These are phyloP conservation scores for Globisporangium sylvaticum DNA, from an alignment of 352 stramenopile species.

Conservation along the genomic window DNA sequence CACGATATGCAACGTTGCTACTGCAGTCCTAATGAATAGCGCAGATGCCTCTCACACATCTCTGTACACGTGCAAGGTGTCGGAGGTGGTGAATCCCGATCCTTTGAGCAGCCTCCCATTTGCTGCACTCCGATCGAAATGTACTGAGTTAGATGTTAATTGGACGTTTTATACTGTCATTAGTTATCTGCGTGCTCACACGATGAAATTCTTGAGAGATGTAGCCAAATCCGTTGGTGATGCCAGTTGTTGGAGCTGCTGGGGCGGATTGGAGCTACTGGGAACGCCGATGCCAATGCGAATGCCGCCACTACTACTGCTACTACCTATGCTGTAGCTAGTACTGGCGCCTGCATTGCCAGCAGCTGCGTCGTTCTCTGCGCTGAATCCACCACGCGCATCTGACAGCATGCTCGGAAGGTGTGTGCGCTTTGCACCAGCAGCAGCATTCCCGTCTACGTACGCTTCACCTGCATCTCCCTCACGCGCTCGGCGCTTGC, in stretches of 20 bases:
- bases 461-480: not conserved
- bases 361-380: not conserved
- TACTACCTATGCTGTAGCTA: not conserved
- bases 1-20: not conserved
- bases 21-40: not conserved
- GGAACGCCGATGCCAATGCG: not conserved
- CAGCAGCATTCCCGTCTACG: not conserved
- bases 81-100: not conserved
- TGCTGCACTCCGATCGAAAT: not conserved
- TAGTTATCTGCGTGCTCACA: not conserved
- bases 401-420: not conserved
- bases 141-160: not conserved
- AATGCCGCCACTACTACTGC: not conserved
- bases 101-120: not conserved
- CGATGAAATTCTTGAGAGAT: not conserved
- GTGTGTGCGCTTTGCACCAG: not conserved
- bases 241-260: not conserved
- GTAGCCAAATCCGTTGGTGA: not conserved
- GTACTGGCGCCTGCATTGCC: not conserved
- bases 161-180: not conserved
- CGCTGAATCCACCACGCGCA: not conserved
- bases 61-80: not conserved
- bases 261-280: not conserved
- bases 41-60: not conserved
- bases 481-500: constrained; percentile 3